These are phyloP conservation scores for Chlorociboria aeruginascens DNA, from an alignment of 495 filamentous ascomycete species.

Conservation along the genomic window DNA sequence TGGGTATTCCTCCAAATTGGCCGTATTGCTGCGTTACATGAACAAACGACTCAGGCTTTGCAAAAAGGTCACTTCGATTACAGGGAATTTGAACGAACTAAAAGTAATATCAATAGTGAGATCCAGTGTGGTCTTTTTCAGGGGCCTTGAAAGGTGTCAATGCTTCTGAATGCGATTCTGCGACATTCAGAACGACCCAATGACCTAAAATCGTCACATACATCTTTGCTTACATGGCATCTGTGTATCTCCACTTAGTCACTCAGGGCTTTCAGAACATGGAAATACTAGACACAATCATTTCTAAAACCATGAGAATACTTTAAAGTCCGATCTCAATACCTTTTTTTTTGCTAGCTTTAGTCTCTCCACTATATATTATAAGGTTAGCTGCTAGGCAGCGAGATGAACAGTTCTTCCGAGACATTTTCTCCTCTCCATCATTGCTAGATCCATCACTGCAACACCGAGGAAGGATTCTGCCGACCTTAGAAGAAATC, in stretches of 20 bases:
- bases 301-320: constrained; percentile 4
- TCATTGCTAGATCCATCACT: constrained; percentile 8
- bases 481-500: constrained; percentile 9
- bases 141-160: not conserved
- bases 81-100: not conserved
- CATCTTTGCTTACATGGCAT: constrained; percentile 6
- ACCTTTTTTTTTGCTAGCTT: constrained; percentile 5
- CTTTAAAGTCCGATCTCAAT: constrained; percentile 2
- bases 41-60: not conserved
- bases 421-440: constrained; percentile 4
- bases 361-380: constrained; percentile 10
- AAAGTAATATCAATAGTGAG: constrained; percentile 1
- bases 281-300: not conserved
- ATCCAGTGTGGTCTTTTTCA: not conserved
- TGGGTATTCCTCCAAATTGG: constrained; percentile 9
- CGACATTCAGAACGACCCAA: not conserved
- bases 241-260: constrained; percentile 11
- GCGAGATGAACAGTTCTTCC: constrained; percentile 8
- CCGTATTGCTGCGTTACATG: constrained; percentile 6
- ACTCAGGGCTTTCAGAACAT: constrained; percentile 5
- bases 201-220: constrained; percentile 1
- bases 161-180: not conserved
- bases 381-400: constrained; percentile 8
- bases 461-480: constrained; percentile 8
- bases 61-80: not conserved